A percentile compares a stretch with the other conserved stretches of the same genome.
These are phyloP conservation scores for Microcyclospora pomicola DNA, from an alignment of 2,329 filamentous ascomycete species.

Conservation along the genomic window DNA sequence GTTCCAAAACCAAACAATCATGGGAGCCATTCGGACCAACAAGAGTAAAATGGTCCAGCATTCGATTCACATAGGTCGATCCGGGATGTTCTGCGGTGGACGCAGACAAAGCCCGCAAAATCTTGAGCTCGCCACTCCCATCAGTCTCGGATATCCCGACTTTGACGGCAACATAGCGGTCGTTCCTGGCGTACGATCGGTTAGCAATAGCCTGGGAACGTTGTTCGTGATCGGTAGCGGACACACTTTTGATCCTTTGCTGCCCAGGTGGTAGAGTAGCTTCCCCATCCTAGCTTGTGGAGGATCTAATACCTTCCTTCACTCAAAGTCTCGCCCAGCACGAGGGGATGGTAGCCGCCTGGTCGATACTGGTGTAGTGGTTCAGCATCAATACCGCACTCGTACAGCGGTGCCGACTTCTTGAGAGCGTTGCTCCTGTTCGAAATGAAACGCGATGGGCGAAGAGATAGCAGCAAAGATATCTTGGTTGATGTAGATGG, in stretches of 20 bases:
- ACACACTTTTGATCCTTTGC: slow-evolving; percentile 16
- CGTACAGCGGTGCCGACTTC: neutral
- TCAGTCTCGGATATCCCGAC: slow-evolving; percentile 8
- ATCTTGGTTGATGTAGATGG: too few relatives aligned
- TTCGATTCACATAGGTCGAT: slow-evolving; percentile 20
- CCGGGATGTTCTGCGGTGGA: slow-evolving; percentile 6
- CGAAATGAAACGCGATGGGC: too few relatives aligned
- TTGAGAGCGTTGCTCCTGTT: too few relatives aligned
- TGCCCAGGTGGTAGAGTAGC: slow-evolving; percentile 26
- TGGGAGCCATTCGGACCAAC: slow-evolving; percentile 33
- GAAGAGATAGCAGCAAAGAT: too few relatives aligned
- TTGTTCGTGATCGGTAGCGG: neutral
- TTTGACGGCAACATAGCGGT: slow-evolving; percentile 15
- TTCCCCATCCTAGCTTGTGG: slow-evolving; percentile 25
- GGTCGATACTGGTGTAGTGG: slow-evolving; percentile 10
- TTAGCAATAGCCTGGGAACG: neutral
- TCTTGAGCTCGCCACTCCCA: slow-evolving; percentile 6
- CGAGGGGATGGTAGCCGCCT: slow-evolving; percentile 21
- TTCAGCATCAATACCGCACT: slow-evolving; percentile 7
- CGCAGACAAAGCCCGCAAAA: slow-evolving; percentile 7
- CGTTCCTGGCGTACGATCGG: neutral
- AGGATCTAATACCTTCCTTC: slow-evolving; percentile 22
- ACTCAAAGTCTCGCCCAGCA: slow-evolving; percentile 17
- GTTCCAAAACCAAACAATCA: slow-evolving; percentile 29
- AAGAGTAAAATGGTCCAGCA: slow-evolving; percentile 27